Evolutionary conservation across 1,284 basidiomycete genomes (phyloP), one percentile per base, ranked within the genome.

Genomic region (Ceratobasidium sp.): DNA sequence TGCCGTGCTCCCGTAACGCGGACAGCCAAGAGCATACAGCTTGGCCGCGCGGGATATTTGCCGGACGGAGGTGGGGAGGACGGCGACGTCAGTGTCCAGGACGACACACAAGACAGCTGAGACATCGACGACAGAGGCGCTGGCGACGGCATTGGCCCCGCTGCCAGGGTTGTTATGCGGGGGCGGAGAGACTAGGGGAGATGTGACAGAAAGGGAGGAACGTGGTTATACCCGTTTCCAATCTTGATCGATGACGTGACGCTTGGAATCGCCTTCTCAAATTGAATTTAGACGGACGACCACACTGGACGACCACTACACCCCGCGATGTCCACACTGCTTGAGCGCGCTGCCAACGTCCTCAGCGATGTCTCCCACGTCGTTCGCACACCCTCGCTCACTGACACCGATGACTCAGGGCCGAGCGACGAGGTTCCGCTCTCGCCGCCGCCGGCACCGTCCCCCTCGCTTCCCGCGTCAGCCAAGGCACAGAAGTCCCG

Each of bases 321-420:
- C 61, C 45, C 61, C 61, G 21, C 32, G 18, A 67, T 67, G 64
- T 30, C 64, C 30, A 67, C 64, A 50, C 64, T 67, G 39, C 50
- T 67, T 39, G 64, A 67, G 36, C 50, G 52, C 8, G 57, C 57
- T n/a, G 32, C 34, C 34, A 36, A 59, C 21, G 34, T 26, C 21
- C 34, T 67, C 32, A 50, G 46, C 61, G 61, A 64, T 16, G 23
- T 57, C 26, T 23, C 30, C 21, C 61, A 67, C 41, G 43, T 67
- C 39, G 32, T 52, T n/a, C 55, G 77, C 6, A 80, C 79, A 0
- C 81, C 78, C 32, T 82, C 78, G 28, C 81, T 78, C 76, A 78
- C 76, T 0, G 77, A 76, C 65, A 81, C 81, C 1, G 78, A 76
- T 45, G 74, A 77, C 34, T 78, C 79, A 12, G 67, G 73, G 45